These are phyloP conservation scores for Aspergillus hiratsukae DNA, from an alignment of 2,329 filamentous ascomycete genomes.

Conservation along the genomic window DNA sequence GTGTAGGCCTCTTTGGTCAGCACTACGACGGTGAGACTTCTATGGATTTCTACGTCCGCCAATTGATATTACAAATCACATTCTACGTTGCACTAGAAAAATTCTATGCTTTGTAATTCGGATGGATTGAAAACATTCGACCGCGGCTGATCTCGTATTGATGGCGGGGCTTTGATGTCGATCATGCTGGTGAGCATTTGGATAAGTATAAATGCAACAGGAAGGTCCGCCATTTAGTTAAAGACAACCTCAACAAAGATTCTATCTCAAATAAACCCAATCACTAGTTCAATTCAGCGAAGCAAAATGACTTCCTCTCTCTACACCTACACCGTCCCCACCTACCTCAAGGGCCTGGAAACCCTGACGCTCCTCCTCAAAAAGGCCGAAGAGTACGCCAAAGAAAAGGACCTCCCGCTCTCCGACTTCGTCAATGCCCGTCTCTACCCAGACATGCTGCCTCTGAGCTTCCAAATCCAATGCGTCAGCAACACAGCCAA, in stretches of 20 bases:
- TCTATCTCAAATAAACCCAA: background rate
- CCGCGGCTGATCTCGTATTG: background rate
- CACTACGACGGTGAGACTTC: background rate
- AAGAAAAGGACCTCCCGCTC: constrained; percentile 33
- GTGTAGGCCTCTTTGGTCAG: background rate
- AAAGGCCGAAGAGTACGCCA: constrained; percentile 41
- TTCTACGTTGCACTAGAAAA: background rate
- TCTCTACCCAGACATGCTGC: constrained; percentile 48
- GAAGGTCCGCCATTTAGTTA: background rate
- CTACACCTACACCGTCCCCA: constrained; percentile 37
- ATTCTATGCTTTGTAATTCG: background rate
- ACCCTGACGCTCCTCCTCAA: constrained; percentile 42
- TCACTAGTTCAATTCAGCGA: background rate
- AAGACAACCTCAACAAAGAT: background rate
- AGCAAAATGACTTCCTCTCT: constrained; percentile 9
- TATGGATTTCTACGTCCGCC: background rate
- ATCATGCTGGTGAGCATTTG: no score
- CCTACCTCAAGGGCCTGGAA: constrained; percentile 42
- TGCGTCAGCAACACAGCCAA: constrained; percentile 41
- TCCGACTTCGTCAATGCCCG: constrained; percentile 37
- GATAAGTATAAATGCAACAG: background rate
- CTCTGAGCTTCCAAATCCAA: constrained; percentile 49
- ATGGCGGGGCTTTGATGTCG: background rate
- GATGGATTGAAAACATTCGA: background rate
- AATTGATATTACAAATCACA: background rate